A percentile compares a stretch with the other conserved stretches of the same genome.
Conservation (phyloP, 805 yeast genomes). For the Schwanniomyces sp. region DNA sequence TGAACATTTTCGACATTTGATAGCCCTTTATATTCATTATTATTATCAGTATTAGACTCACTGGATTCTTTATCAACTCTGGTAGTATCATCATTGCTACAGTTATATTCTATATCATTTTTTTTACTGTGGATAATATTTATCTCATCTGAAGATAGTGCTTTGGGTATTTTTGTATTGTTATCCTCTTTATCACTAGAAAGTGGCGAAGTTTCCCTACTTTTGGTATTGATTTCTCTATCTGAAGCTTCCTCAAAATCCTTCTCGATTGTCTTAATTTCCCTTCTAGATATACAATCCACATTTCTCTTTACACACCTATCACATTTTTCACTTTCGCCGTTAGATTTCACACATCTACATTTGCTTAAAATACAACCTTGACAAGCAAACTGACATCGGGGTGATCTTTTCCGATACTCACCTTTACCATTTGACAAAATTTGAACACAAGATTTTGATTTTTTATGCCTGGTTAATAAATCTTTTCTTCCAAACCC, state of each 20-base stretch:
- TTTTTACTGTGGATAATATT: no score
- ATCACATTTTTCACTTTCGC: neutral
- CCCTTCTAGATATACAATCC: neutral
- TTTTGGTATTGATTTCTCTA: no score
- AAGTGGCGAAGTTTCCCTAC: neutral
- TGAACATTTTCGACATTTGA: neutral
- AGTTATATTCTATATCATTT: no score
- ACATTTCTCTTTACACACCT: neutral
- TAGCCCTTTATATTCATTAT: neutral
- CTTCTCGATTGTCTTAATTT: neutral
- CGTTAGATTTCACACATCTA: neutral
- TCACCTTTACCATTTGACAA: neutral
- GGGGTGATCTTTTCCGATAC: neutral
- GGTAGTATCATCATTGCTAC: neutral
- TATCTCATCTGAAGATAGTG: neutral
- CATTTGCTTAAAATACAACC: neutral
- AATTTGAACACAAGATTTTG: neutral
- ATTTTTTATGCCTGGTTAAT: constrained; percentile 22
- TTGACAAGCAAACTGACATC: neutral
- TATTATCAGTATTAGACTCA: no score
- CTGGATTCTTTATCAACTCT: neutral
- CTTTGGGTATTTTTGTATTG: no score
- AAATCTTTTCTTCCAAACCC: constrained; percentile 29
- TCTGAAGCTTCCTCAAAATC: neutral
- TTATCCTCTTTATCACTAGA: neutral